Conservation (phyloP, 148 eudicot genomes). For the Chenopodium suecicum region DNA sequence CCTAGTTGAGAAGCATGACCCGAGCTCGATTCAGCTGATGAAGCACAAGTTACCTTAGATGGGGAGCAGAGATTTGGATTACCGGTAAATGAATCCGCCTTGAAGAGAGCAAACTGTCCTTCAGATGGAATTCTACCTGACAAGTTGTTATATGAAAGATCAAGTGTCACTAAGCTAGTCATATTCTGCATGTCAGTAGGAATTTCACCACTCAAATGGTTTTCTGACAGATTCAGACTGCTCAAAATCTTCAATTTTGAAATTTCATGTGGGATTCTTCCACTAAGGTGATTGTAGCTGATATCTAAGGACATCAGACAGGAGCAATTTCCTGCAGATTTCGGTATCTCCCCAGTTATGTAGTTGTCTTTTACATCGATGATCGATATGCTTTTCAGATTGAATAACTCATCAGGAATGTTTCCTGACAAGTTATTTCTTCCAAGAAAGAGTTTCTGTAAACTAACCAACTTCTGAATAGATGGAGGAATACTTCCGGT, state of each 20-base stretch:
- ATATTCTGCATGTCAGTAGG: slow-evolving; percentile 43
- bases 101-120: slow-evolving; percentile 37
- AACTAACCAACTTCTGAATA: slow-evolving; percentile 31
- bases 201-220: slow-evolving; percentile 41
- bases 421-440: slow-evolving; percentile 39
- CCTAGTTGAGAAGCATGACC: slow-evolving; percentile 10
- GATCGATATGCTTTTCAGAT: slow-evolving; percentile 27
- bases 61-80: slow-evolving; percentile 47
- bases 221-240: slow-evolving; percentile 46
- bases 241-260: slow-evolving; percentile 30
- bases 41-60: slow-evolving; percentile 9
- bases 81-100: slow-evolving; percentile 29
- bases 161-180: slow-evolving; percentile 43
- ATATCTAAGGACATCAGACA: slow-evolving; percentile 42
- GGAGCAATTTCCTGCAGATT: slow-evolving; percentile 30
- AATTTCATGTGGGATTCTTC: slow-evolving; percentile 40
- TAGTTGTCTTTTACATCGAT: slow-evolving; percentile 43
- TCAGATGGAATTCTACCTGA: slow-evolving; percentile 40
- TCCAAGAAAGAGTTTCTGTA: slow-evolving; percentile 33
- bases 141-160: slow-evolving; percentile 55
- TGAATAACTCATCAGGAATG: slow-evolving; percentile 43
- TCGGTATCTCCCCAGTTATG: slow-evolving; percentile 49
- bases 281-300: slow-evolving; percentile 43
- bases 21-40: slow-evolving; percentile 9
- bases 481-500: slow-evolving; percentile 46